phyloP scores from a whole-genome alignment of 2,329 filamentous ascomycete species.

The Aschersonia sp. region DNA sequence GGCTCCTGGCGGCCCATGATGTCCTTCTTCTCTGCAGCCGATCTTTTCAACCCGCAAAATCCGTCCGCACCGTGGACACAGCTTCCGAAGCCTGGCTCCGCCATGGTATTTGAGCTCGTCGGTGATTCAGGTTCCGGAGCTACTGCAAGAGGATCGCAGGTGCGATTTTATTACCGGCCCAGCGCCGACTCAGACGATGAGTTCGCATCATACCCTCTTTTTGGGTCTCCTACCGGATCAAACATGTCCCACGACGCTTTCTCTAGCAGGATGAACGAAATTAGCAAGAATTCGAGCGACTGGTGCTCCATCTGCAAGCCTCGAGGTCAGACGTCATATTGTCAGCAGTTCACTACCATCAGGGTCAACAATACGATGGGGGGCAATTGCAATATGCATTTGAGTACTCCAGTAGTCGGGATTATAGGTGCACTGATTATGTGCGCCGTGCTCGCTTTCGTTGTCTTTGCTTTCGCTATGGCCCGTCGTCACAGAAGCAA shows the following conservation, averaged over 20 bases:
- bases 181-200: conserved; percentile 21
- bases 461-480: conserved; percentile 15
- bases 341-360: conserved; percentile 7
- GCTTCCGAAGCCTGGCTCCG: conserved; percentile 54
- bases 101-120: conserved; percentile 58
- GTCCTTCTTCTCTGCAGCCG: conserved; percentile 35
- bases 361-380: background rate
- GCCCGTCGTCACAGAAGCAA: too few species aligned
- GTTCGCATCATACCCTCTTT: conserved; percentile 25
- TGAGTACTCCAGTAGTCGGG: conserved; percentile 26
- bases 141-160: conserved; percentile 23
- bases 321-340: conserved; percentile 21
- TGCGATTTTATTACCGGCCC: conserved; percentile 43
- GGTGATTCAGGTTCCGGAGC: conserved; percentile 9
- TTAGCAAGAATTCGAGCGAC: conserved; percentile 17
- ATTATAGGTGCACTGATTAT: conserved; percentile 29
- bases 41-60: conserved; percentile 33
- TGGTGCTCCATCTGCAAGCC: conserved; percentile 31
- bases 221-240: conserved; percentile 18
- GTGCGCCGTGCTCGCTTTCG: conserved; percentile 18
- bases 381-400: background rate
- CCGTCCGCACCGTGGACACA: conserved; percentile 24
- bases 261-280: conserved; percentile 16
- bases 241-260: conserved; percentile 25
- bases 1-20: conserved; percentile 40